phyloP scores from a whole-genome alignment of 2,329 filamentous ascomycete species.

The Clonostachys rhizophaga region DNA sequence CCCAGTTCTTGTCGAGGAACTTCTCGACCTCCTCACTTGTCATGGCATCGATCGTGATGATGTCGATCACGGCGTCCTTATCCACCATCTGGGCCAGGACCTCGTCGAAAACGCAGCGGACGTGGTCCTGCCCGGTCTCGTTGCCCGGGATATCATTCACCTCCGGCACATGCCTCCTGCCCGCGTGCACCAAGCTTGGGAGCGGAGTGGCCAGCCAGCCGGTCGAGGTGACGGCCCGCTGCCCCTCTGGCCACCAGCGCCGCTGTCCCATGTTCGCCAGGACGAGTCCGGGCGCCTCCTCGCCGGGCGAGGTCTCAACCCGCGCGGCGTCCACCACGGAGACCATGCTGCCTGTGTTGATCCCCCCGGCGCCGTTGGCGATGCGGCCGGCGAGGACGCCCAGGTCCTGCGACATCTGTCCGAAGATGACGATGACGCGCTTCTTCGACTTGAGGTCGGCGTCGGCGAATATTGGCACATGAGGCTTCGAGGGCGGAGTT shows the following conservation, averaged over 20 bases:
- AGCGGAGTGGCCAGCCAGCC: slow-evolving; percentile 57
- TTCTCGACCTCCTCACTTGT: slow-evolving; percentile 52
- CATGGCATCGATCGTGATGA: slow-evolving; percentile 64
- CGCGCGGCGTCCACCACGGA: slow-evolving; percentile 50
- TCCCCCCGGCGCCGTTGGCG: slow-evolving; percentile 56
- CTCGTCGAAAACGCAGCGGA: slow-evolving; percentile 61
- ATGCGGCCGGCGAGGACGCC: slow-evolving; percentile 71
- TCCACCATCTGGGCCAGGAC: slow-evolving; percentile 48
- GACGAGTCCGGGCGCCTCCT: slow-evolving; percentile 50
- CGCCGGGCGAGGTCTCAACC: slow-evolving; percentile 23
- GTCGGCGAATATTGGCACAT: slow-evolving; percentile 63
- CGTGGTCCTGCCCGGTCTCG: slow-evolving; percentile 51
- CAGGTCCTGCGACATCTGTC: slow-evolving; percentile 66
- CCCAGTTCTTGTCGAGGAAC: slow-evolving; percentile 55
- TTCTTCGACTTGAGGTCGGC: slow-evolving; percentile 47
- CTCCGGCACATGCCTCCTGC: slow-evolving; percentile 41
- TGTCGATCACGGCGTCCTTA: slow-evolving; percentile 52
- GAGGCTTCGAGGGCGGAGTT: slow-evolving; percentile 39
- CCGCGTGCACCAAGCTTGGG: slow-evolving; percentile 55
- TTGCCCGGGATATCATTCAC: slow-evolving; percentile 63
- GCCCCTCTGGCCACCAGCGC: slow-evolving; percentile 66
- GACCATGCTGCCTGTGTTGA: slow-evolving; percentile 67
- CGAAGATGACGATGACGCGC: slow-evolving; percentile 70
- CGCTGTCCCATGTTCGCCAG: slow-evolving; percentile 76
- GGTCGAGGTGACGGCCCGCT: slow-evolving; percentile 52